Base-by-base conservation (phyloP, 2,329 filamentous ascomycete species). In the Fusarium circinatum region DNA sequence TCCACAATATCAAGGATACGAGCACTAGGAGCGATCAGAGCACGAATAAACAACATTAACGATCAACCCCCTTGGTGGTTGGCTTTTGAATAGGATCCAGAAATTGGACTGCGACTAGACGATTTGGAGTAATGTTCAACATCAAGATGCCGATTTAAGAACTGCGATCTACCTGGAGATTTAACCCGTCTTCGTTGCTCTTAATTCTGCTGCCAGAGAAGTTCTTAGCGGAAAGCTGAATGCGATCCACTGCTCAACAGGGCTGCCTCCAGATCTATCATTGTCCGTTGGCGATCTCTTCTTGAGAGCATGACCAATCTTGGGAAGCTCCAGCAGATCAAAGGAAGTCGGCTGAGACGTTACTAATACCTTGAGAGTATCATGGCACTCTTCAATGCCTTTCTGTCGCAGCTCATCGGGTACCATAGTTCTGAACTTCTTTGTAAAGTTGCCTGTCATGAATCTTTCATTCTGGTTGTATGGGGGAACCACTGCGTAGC, bases 291-390 rank as follows among this genome's bases (percentile, higher is more conserved):
- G 42, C 15, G 28, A 26, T 14, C 24, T 18, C n/a, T 59, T 70
- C 41, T 39, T 41, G 0, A 49, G 36, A 20, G 17, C 26, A 5
- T 54, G 10, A 2, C 63, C 55, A 13, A 74, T 24, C 11, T 67
- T 62, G 3, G 68, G 62, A 6, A 75, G 45, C 14, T 62, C 68
- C 13, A 75, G 30, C 4, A 62, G 11, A 9, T 57, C 42, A 45
- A 75, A 74, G 13, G 64, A 72, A 4, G 68, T 75, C 6, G 71
- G 71, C 4, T 67, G 68, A 10, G 71, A 63, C 1, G 73, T 74
- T 2, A 75, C 44, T 15, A 75, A 17, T 1, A 75, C 47, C 22
- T 75, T 75, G 13, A 74, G 28, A 4, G 60, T 47, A 26, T 75
- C 71, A 4, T 57, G 20, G 4, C 68, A 74, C 8, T 60, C 17